A percentile compares a stretch with the other conserved stretches of the same genome.
These are phyloP conservation scores for Lippia alba DNA, from an alignment of 305 asterid genomes.

Conservation along the genomic window DNA sequence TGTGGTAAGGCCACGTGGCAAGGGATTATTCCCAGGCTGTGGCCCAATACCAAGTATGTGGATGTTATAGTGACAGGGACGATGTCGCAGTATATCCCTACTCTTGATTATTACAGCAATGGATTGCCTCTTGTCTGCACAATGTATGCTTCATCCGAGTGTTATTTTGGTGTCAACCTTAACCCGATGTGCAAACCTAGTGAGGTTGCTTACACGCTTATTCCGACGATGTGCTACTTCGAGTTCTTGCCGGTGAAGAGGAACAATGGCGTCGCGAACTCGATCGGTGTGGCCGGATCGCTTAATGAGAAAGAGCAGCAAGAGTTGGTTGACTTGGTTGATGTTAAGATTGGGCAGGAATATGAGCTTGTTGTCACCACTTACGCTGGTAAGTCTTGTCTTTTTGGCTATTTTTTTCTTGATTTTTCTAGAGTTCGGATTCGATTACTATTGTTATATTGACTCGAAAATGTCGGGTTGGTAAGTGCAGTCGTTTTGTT, in stretches of 20 bases:
- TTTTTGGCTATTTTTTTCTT: not conserved
- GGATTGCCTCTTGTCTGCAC: slow-evolving; percentile 83
- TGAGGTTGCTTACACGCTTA: slow-evolving; percentile 79
- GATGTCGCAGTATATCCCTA: slow-evolving; percentile 84
- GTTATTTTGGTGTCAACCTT: slow-evolving; percentile 80
- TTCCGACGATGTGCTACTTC: slow-evolving; percentile 80
- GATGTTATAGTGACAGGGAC: slow-evolving; percentile 92
- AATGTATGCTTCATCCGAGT: slow-evolving; percentile 90
- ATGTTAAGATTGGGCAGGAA: slow-evolving; percentile 78
- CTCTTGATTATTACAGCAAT: slow-evolving; percentile 75
- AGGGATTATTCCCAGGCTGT: slow-evolving; percentile 77
- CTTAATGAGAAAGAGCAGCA: slow-evolving; percentile 68
- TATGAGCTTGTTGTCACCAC: slow-evolving; percentile 94
- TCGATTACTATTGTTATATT: not conserved
- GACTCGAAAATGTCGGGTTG: too few species aligned
- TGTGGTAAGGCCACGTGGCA: slow-evolving; percentile 65
- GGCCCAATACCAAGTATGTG: slow-evolving; percentile 85
- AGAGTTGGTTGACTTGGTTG: slow-evolving; percentile 71
- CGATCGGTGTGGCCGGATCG: slow-evolving; percentile 55
- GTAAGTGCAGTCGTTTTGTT: too few species aligned
- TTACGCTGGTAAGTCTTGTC: slow-evolving; percentile 62
- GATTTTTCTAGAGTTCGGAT: not conserved
- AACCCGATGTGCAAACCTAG: slow-evolving; percentile 78
- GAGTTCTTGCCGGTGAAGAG: slow-evolving; percentile 72
- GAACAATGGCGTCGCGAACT: slow-evolving; percentile 41